Conservation (phyloP, 768 basidiomycete genomes). For the Trametopsis cervina region DNA sequence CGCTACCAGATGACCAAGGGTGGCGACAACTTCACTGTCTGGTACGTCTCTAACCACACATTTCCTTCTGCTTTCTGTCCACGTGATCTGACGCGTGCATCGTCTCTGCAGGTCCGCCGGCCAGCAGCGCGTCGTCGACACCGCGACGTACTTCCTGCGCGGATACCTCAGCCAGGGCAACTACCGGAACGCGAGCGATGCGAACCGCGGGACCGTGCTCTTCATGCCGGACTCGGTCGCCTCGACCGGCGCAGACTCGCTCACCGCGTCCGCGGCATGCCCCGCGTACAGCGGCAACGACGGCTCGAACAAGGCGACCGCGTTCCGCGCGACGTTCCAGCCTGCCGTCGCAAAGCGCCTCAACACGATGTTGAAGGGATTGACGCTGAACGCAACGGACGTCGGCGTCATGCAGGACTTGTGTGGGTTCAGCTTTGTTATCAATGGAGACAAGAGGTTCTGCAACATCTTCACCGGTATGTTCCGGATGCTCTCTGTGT, state of each 20-base stretch:
- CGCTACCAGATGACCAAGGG: conserved; percentile 34
- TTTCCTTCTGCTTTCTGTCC: no score
- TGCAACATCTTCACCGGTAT: conserved; percentile 34
- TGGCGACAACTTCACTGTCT: conserved; percentile 35
- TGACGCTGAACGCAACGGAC: conserved; percentile 28
- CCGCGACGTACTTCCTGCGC: conserved; percentile 31
- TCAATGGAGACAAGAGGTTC: conserved; percentile 33
- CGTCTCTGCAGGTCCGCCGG: conserved; percentile 32
- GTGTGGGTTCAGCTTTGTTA: conserved; percentile 33
- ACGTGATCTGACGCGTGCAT: background rate
- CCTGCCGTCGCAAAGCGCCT: conserved; percentile 27
- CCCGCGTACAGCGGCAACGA: conserved; percentile 29
- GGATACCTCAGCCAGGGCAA: conserved; percentile 39
- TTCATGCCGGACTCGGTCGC: conserved; percentile 35
- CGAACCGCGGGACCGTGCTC: conserved; percentile 31
- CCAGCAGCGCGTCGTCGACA: conserved; percentile 37
- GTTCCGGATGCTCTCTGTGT: background rate
- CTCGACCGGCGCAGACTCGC: conserved; percentile 34
- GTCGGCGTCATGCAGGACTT: conserved; percentile 38
- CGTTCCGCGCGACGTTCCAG: conserved; percentile 30
- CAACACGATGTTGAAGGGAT: conserved; percentile 30
- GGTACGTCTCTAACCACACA: conserved; percentile 21
- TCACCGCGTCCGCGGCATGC: conserved; percentile 35
- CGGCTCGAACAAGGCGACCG: conserved; percentile 20
- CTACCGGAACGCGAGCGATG: conserved; percentile 24